Evolutionary conservation across 176 grass and related monocot species (phyloP).

Genomic region (Cymbopogon citratus): DNA sequence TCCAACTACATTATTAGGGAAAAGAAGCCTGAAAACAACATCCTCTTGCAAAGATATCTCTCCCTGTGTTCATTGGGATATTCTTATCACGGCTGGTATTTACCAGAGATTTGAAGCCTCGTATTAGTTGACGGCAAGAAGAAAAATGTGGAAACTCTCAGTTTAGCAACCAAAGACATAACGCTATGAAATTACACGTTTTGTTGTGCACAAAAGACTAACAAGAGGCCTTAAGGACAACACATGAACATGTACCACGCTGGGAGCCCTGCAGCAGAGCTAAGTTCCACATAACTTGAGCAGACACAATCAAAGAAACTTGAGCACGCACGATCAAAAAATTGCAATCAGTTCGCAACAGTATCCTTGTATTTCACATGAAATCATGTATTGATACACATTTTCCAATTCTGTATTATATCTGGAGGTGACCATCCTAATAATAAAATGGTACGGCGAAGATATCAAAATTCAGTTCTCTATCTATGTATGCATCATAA

Average conservation of each 20-base stretch:
- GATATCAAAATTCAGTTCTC: conserved; percentile 22
- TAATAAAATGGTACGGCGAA: not conserved
- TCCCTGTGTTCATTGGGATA: too few relatives aligned
- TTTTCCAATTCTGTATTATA: conserved; percentile 5
- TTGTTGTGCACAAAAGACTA: too few relatives aligned
- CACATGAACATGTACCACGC: not conserved
- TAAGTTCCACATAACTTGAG: not conserved
- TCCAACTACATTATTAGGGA: too few relatives aligned
- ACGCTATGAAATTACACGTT: too few relatives aligned
- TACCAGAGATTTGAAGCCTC: too few relatives aligned
- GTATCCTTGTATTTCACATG: not conserved
- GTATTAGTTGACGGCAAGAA: too few relatives aligned
- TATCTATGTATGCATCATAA: conserved; percentile 23
- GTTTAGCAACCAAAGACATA: too few relatives aligned
- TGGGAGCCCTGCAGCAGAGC: not conserved
- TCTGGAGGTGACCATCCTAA: not conserved
- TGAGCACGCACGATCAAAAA: not conserved
- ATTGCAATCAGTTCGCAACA: not conserved
- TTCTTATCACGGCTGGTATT: too few relatives aligned
- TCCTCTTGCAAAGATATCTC: too few relatives aligned
- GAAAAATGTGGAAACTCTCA: too few relatives aligned
- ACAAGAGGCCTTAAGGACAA: not conserved
- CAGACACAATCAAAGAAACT: not conserved
- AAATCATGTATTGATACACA: not conserved
- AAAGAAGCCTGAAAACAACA: too few relatives aligned